phyloP scores from a whole-genome alignment of 257 asterid genomes.

The Salvia miltiorrhiza region DNA sequence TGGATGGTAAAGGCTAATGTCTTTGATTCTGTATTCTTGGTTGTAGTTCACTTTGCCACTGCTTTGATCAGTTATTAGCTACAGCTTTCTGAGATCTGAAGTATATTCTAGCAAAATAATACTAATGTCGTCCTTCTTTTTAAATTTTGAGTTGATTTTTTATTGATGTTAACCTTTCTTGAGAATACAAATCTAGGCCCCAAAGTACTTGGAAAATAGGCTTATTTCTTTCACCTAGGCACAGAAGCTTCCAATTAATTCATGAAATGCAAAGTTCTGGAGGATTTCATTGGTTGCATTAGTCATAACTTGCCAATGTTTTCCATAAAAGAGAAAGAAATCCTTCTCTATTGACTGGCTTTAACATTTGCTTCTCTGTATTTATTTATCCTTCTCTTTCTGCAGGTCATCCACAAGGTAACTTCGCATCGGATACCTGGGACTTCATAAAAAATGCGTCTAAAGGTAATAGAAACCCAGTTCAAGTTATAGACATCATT shows the following conservation, averaged over 20 bases:
- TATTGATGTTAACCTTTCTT: neutral
- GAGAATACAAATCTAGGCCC: neutral
- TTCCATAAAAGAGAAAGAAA: neutral
- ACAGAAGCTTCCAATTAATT: too few relatives aligned
- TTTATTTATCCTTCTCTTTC: slow-evolving; percentile 5
- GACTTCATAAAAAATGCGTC: slow-evolving; percentile 49
- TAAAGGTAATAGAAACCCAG: slow-evolving; percentile 37
- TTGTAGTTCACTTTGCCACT: neutral
- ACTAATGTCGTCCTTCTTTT: neutral
- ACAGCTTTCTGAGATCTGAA: neutral
- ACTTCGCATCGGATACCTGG: slow-evolving; percentile 67
- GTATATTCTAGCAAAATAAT: neutral
- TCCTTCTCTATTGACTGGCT: neutral
- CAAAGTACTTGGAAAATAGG: neutral
- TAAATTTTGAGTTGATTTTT: neutral
- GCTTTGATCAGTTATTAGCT: neutral
- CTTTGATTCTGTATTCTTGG: too few relatives aligned
- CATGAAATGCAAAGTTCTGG: neutral
- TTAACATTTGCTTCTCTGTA: neutral
- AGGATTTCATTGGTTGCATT: neutral
- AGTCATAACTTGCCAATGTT: too few relatives aligned
- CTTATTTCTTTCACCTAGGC: neutral
- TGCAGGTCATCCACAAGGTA: slow-evolving; percentile 56
- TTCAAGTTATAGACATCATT: slow-evolving; percentile 16
- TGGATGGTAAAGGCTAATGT: slow-evolving; percentile 98